phyloP scores from a whole-genome alignment of 78 protist species.

The Dictyostelium brefeldianum region DNA sequence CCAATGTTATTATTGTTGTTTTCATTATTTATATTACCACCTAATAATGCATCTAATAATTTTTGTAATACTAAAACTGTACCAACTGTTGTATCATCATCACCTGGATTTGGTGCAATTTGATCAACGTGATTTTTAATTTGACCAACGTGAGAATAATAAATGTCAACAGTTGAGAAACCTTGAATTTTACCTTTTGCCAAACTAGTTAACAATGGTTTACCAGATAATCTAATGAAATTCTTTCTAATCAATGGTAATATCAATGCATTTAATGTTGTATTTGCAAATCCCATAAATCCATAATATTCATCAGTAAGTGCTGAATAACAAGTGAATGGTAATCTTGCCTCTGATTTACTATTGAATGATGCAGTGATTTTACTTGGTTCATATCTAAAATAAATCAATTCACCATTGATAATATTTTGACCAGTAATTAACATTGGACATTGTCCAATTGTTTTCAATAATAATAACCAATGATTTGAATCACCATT shows the following conservation, averaged over 20 bases:
- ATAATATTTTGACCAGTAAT: neutral
- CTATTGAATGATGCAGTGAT: neutral
- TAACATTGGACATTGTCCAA: constrained; percentile 1
- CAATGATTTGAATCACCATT: neutral
- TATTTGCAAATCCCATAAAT: neutral
- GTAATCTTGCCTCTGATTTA: neutral
- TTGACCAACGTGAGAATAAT: neutral
- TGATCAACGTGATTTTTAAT: neutral
- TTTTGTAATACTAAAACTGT: neutral
- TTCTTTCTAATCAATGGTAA: constrained; percentile 19
- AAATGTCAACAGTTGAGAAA: neutral
- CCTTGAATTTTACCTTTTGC: neutral
- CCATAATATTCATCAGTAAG: neutral
- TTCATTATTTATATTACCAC: neutral
- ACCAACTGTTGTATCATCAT: neutral
- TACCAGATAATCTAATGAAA: constrained; percentile 15
- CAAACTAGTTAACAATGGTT: neutral
- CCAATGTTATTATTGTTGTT: neutral
- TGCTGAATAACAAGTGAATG: neutral
- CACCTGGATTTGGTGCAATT: neutral
- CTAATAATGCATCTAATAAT: neutral
- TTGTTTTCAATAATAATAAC: neutral
- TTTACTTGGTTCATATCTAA: neutral
- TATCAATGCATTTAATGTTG: neutral
- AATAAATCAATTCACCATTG: neutral